Evolutionary conservation across 1,139 yeast genomes (phyloP).

Genomic region (Geotrichum reessii): DNA sequence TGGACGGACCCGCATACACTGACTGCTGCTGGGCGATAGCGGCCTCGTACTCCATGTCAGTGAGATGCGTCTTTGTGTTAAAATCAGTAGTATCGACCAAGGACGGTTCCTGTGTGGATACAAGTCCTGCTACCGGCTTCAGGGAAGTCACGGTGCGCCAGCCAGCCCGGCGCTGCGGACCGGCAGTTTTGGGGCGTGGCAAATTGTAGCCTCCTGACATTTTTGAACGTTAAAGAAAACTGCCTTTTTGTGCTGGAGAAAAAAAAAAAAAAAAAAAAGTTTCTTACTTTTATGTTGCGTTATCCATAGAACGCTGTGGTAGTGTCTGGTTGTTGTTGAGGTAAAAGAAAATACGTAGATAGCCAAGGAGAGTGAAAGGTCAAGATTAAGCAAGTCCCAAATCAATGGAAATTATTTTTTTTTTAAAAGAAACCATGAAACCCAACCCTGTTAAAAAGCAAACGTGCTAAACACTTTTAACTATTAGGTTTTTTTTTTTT

Average conservation of each 20-base stretch:
- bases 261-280: no score
- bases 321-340: neutral
- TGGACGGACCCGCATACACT: slow-evolving; percentile 20
- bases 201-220: neutral
- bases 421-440: neutral
- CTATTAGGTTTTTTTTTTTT: no score
- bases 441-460: neutral
- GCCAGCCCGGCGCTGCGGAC: neutral
- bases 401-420: neutral
- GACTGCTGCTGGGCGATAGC: slow-evolving; percentile 33
- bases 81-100: slow-evolving; percentile 1
- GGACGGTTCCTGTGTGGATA: no score
- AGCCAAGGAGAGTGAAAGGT: no score
- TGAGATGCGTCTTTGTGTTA: slow-evolving; percentile 6
- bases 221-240: neutral
- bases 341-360: no score
- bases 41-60: slow-evolving; percentile 26
- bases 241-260: neutral
- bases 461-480: neutral
- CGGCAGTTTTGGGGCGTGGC: neutral
- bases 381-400: no score
- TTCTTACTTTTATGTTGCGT: neutral
- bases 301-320: no score
- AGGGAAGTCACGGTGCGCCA: neutral
- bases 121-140: neutral